Evolutionary conservation across 768 basidiomycete species (phyloP).

Genomic region (Lactifluus pinguis): DNA sequence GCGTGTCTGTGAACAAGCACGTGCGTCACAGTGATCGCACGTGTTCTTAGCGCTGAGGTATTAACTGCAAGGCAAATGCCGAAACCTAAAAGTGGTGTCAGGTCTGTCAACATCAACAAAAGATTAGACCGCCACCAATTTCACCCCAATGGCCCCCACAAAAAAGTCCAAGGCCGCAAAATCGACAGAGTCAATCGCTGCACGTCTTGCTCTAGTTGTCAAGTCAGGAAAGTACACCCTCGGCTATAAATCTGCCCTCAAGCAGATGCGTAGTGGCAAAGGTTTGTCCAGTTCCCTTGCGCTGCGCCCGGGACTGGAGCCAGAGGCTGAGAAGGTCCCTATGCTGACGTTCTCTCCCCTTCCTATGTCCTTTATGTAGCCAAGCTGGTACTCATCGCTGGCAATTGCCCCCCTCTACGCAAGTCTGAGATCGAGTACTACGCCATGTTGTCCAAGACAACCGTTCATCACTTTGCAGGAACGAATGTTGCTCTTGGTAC

Average conservation of each 20-base stretch:
- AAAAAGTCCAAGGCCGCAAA: constrained; percentile 95
- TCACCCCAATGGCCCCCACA: constrained; percentile 27
- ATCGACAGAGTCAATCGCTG: constrained; percentile 86
- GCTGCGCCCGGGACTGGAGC: constrained; percentile 72
- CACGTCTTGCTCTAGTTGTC: constrained; percentile 90
- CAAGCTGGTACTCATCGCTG: constrained; percentile 97
- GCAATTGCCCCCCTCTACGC: constrained; percentile 97
- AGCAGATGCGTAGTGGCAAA: constrained; percentile 95
- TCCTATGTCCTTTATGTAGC: constrained; percentile 39
- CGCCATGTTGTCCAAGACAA: constrained; percentile 98
- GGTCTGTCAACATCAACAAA: not conserved
- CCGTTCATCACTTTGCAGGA: constrained; percentile 65
- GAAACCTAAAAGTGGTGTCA: too few relatives aligned
- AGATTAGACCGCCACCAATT: not conserved
- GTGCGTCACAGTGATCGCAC: too few relatives aligned
- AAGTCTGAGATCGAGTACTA: constrained; percentile 99
- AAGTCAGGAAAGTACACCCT: constrained; percentile 90
- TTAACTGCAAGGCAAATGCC: too few relatives aligned
- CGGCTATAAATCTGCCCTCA: constrained; percentile 80
- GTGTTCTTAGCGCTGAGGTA: too few relatives aligned
- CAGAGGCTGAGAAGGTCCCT: constrained; percentile 99
- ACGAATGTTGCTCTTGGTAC: constrained; percentile 98
- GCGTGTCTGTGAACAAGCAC: too few relatives aligned
- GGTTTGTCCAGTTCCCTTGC: constrained; percentile 48
- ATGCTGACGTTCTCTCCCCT: constrained; percentile 42